Conservation (phyloP, 2,329 filamentous ascomycete genomes). For the Aspergillus alliaceus region DNA sequence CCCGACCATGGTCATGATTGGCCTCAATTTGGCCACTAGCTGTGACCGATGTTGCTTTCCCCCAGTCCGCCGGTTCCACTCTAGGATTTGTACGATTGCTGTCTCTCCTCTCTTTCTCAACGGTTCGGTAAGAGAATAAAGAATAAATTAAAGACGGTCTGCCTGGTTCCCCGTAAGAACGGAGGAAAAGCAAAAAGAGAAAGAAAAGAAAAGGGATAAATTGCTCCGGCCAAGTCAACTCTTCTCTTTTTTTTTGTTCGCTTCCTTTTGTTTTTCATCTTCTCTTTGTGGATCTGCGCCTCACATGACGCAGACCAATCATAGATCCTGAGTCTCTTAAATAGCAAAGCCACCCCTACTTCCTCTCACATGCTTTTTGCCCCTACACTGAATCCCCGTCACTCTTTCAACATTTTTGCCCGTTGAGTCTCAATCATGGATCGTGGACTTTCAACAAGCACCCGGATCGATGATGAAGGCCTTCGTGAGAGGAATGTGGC, state of each 20-base stretch:
- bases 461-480: conserved; percentile 37
- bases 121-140: not conserved
- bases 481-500: conserved; percentile 50
- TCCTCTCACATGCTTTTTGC: conserved; percentile 21
- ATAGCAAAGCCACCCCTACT: conserved; percentile 5
- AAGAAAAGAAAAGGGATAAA: too few species aligned
- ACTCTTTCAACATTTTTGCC: conserved; percentile 20
- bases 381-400: not conserved
- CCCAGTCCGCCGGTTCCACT: not conserved
- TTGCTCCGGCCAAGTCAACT: too few species aligned
- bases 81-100: not conserved
- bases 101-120: not conserved
- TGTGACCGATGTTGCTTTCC: not conserved
- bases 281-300: conserved; percentile 12
- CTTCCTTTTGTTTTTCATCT: too few species aligned
- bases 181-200: too few species aligned
- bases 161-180: not conserved
- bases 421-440: conserved; percentile 32
- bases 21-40: not conserved
- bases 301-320: conserved; percentile 16
- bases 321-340: conserved; percentile 11
- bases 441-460: conserved; percentile 38
- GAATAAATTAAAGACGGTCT: not conserved
- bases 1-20: conserved; percentile 8
- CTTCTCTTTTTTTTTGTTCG: too few species aligned